Evolutionary conservation across 768 basidiomycete genomes (phyloP), one percentile per base, ranked within the genome.

Genomic region (Cystobasidium tubakii): DNA sequence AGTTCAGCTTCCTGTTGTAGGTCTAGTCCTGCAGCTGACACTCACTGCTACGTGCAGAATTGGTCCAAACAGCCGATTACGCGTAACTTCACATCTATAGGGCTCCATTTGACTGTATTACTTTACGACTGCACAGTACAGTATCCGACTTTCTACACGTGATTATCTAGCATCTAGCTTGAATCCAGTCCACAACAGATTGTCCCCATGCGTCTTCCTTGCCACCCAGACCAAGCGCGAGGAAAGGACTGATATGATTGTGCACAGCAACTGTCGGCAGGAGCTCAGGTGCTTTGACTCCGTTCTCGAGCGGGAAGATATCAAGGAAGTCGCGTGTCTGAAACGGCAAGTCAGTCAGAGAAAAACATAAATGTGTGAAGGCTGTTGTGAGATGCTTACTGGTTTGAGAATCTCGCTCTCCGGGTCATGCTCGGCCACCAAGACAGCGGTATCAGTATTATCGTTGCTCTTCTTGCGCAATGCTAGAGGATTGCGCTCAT

Each of bases 161-260:
- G n/a, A n/a, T n/a, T 42, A 17, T 64, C 17, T 25, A 65, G 17
- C 25, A 33, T 33, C 63, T 34, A 27, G 19, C 63, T 42, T 36
- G 13, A 21, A 65, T 65, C 63, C 63, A 65, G 15, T 65, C 25
- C 31, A 65, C 9, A 19, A 65, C 12, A 44, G 7, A 3, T 34
- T 65, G 25, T 39, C 9, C 63, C 63, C 63, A 65, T 2, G 25
- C 63, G 23, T 65, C 63, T 43, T 33, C 63, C 31, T 65, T 65
- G 6, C 63, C 63, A 23, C 63, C 63, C 3, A 65, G 39, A 7
- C 63, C 63, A 9, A 65, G 43, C 15, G 34, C 29, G 17, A 65
- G 42, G 63, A 65, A 65, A 33, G 63, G 63, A 65, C 63, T 65
- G 17, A 65, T 65, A 25, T 65, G 63, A 42, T 65, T 65, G 34